Evolutionary conservation across 805 yeast species (phyloP).

Genomic region (Pichia scutulata): DNA sequence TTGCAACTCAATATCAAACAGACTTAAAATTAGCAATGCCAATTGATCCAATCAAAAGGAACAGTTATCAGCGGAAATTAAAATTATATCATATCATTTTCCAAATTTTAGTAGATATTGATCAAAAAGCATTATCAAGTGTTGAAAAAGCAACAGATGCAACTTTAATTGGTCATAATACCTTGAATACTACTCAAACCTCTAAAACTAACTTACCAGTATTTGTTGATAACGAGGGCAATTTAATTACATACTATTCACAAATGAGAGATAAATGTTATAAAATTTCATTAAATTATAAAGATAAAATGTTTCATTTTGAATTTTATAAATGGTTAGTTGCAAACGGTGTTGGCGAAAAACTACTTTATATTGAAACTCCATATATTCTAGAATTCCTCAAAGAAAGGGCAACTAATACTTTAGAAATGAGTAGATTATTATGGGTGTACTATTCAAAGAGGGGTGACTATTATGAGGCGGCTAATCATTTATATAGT

Average conservation of each 20-base stretch:
- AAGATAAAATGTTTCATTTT: conserved; percentile 84
- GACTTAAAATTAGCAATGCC: conserved; percentile 24
- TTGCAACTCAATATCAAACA: conserved; percentile 48
- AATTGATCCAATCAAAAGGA: conserved; percentile 43
- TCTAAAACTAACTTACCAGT: conserved; percentile 10
- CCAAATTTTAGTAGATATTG: conserved; percentile 64
- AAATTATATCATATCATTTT: conserved; percentile 68
- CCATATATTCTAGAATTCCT: conserved; percentile 73
- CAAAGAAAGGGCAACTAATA: conserved; percentile 54
- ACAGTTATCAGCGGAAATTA: conserved; percentile 43
- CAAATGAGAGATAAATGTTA: conserved; percentile 67
- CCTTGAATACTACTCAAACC: neutral
- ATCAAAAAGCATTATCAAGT: conserved; percentile 46
- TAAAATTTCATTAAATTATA: conserved; percentile 59
- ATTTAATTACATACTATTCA: conserved; percentile 41
- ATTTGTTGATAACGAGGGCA: conserved; percentile 25
- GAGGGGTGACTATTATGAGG: conserved; percentile 66
- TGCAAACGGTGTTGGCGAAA: conserved; percentile 65
- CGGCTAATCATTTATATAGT: conserved; percentile 74
- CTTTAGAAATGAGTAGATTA: conserved; percentile 69
- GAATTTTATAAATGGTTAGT: conserved; percentile 91
- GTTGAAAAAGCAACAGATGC: conserved; percentile 23
- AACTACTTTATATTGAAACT: conserved; percentile 72
- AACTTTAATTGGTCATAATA: conserved; percentile 12
- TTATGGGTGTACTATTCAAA: conserved; percentile 87